These are phyloP conservation scores for Amanita thiersii DNA, from an alignment of 768 basidiomycete genomes.

Conservation along the genomic window DNA sequence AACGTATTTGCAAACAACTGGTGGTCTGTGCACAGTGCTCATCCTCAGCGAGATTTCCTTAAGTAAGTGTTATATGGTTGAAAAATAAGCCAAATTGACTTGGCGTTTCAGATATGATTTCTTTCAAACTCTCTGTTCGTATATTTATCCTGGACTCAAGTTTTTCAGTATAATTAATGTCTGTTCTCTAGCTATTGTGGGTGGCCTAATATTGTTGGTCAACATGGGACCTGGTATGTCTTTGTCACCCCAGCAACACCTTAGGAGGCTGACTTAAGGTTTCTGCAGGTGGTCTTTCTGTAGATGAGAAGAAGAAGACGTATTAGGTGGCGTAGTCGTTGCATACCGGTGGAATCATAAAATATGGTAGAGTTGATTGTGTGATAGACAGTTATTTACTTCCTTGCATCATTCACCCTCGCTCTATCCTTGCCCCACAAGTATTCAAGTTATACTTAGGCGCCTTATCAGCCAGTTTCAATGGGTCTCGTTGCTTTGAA, in stretches of 20 bases:
- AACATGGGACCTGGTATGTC: constrained; percentile 91
- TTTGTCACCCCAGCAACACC: too few relatives aligned
- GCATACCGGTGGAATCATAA: too few relatives aligned
- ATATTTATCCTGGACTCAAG: neutral
- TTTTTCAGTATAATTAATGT: constrained; percentile 9
- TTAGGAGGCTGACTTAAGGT: too few relatives aligned
- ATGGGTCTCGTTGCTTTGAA: too few relatives aligned
- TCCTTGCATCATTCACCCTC: too few relatives aligned
- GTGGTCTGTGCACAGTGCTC: constrained; percentile 89
- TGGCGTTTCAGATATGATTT: constrained; percentile 76
- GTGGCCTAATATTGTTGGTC: constrained; percentile 92
- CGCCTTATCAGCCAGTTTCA: too few relatives aligned
- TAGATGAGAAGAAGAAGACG: constrained; percentile 99
- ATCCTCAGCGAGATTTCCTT: constrained; percentile 96
- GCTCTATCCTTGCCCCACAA: too few relatives aligned
- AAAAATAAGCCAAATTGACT: constrained; percentile 15
- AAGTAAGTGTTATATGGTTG: constrained; percentile 49
- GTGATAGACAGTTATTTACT: too few relatives aligned
- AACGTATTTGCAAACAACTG: constrained; percentile 99
- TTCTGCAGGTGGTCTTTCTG: constrained; percentile 78
- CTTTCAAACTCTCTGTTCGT: constrained; percentile 88
- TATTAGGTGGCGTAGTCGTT: constrained; percentile 46
- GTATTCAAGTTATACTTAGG: too few relatives aligned
- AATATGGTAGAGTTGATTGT: too few relatives aligned
- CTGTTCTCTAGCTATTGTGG: constrained; percentile 66